Percentiles rank a stretch among this genome's conserved stretches.
Evolutionary conservation across 108 stramenopile species (phyloP).

Genomic region (Nitzschia sp.): DNA sequence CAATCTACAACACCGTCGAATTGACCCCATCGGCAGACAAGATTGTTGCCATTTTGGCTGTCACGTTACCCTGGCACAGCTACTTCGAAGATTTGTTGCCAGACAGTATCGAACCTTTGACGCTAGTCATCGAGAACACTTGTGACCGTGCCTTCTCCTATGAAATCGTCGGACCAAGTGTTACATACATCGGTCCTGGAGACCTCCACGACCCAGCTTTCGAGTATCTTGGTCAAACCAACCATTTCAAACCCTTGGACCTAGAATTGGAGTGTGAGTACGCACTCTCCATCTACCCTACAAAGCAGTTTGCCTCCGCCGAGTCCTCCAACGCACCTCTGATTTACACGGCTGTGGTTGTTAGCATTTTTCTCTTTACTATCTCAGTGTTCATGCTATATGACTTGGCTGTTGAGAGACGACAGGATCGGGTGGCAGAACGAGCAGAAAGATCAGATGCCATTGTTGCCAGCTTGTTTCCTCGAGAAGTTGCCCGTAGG

Average conservation of each 20-base stretch:
- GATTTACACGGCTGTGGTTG: slow-evolving; percentile 36
- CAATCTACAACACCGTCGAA: background rate
- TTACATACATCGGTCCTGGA: slow-evolving; percentile 11
- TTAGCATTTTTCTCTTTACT: slow-evolving; percentile 46
- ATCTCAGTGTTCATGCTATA: slow-evolving; percentile 20
- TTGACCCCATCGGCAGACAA: background rate
- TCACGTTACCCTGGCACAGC: background rate
- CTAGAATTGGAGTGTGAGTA: background rate
- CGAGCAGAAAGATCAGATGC: slow-evolving; percentile 7
- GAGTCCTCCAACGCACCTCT: slow-evolving; percentile 26
- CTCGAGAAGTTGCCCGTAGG: slow-evolving; percentile 17
- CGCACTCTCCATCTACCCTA: slow-evolving; percentile 37
- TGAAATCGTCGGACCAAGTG: slow-evolving; percentile 13
- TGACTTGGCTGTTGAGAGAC: slow-evolving; percentile 19
- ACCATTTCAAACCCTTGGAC: background rate
- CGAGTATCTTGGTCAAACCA: background rate
- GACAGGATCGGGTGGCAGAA: slow-evolving; percentile 8
- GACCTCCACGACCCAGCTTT: slow-evolving; percentile 14
- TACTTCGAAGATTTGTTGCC: background rate
- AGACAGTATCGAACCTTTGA: background rate
- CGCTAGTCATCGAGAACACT: slow-evolving; percentile 6
- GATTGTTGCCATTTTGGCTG: slow-evolving; percentile 1
- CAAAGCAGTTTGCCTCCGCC: slow-evolving; percentile 20
- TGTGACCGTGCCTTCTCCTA: slow-evolving; percentile 13
- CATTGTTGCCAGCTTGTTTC: slow-evolving; percentile 24